Percentiles rank a stretch among this genome's conserved stretches.
These are phyloP conservation scores for Herpotrichia juniperi DNA, from an alignment of 2,329 filamentous ascomycete species.

Conservation along the genomic window DNA sequence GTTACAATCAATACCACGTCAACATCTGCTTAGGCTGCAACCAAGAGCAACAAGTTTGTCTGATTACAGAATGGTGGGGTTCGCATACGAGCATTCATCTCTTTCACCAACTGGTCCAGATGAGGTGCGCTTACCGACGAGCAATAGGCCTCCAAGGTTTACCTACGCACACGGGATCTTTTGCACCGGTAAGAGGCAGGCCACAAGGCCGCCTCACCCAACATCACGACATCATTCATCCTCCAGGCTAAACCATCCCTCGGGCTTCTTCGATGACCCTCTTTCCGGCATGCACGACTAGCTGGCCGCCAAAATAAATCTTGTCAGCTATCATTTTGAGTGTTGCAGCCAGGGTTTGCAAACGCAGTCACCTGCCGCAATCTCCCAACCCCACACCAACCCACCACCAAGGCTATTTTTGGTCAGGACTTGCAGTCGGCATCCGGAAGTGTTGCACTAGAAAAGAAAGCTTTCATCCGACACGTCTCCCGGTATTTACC, in stretches of 20 bases:
- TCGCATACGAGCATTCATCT: background rate
- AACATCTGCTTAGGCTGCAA: background rate
- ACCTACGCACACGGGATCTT: background rate
- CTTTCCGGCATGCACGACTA: conserved; percentile 6
- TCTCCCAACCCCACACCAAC: background rate
- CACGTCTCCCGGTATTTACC: conserved; percentile 9
- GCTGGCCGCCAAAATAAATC: conserved; percentile 7
- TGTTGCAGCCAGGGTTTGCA: conserved; percentile 6
- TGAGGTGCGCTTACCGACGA: conserved; percentile 10
- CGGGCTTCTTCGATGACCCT: conserved; percentile 5
- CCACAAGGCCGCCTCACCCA: conserved; percentile 15
- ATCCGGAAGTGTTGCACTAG: background rate
- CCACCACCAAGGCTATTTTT: conserved; percentile 14
- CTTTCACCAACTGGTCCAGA: conserved; percentile 4
- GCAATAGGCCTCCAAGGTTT: background rate
- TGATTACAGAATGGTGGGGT: background rate
- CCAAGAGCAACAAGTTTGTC: background rate
- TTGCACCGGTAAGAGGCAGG: conserved; percentile 1
- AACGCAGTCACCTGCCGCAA: conserved; percentile 12
- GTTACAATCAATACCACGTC: background rate
- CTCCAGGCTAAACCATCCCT: conserved; percentile 21
- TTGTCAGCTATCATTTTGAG: background rate
- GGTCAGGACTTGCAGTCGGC: conserved; percentile 1
- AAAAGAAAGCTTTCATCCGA: background rate
- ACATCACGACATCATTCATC: conserved; percentile 7